Percentiles rank a stretch among this genome's conserved stretches.
phyloP scores from a whole-genome alignment of 2,329 filamentous ascomycete species.

The Diaporthe australafricana region DNA sequence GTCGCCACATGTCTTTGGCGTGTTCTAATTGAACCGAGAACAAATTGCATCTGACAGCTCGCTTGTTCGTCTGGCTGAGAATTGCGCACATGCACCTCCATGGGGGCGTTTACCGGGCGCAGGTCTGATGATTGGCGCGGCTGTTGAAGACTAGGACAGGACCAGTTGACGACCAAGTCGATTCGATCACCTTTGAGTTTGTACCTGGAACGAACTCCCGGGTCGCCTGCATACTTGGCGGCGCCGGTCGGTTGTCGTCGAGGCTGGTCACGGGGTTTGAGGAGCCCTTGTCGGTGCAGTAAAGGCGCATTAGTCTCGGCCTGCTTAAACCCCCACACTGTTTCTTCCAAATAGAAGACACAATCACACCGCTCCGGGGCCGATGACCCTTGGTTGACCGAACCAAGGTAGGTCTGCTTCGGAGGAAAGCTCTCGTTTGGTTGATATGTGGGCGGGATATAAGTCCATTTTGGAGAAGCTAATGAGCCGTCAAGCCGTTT shows the following conservation, averaged over 20 bases:
- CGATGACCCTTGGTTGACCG: not conserved
- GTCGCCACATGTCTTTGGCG: slow-evolving; percentile 9
- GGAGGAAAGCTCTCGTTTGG: slow-evolving; percentile 3
- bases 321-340: not conserved
- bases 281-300: not conserved
- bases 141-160: not conserved
- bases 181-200: not conserved
- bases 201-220: not conserved
- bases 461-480: not conserved
- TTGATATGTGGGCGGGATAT: slow-evolving; percentile 4
- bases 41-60: slow-evolving; percentile 22
- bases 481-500: not conserved
- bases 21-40: not conserved
- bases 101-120: not conserved
- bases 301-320: not conserved
- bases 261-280: not conserved
- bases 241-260: not conserved
- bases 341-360: slow-evolving; percentile 11
- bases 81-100: not conserved
- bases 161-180: not conserved
- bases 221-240: slow-evolving; percentile 13
- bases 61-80: not conserved
- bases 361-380: slow-evolving; percentile 1
- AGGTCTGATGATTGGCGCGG: not conserved
- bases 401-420: not conserved